A percentile compares a stretch with the other conserved stretches of the same genome.
Conservation (phyloP, 2,329 filamentous ascomycete species). For the Epichloe gansuensis region DNA sequence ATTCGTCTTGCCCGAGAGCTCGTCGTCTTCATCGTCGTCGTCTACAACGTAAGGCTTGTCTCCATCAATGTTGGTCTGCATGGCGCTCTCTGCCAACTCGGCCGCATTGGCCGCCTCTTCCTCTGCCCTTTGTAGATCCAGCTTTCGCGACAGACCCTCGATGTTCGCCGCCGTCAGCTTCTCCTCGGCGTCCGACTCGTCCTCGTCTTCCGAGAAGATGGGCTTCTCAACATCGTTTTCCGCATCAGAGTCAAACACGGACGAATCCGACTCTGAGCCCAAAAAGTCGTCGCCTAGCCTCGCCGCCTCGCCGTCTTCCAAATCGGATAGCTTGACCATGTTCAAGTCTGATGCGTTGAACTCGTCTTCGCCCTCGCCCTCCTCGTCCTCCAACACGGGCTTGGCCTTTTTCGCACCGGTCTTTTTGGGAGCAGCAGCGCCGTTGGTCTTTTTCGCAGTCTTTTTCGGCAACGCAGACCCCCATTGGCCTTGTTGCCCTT, state of each 20-base stretch:
- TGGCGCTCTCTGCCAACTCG: slow-evolving; percentile 70
- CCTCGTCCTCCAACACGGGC: slow-evolving; percentile 14
- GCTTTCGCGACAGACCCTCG: slow-evolving; percentile 72
- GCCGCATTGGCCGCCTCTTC: slow-evolving; percentile 75
- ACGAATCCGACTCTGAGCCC: slow-evolving; percentile 40
- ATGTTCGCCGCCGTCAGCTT: slow-evolving; percentile 93
- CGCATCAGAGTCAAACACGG: slow-evolving; percentile 60
- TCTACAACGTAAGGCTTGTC: slow-evolving; percentile 59
- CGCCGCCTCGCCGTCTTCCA: slow-evolving; percentile 27
- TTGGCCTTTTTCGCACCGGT: slow-evolving; percentile 20
- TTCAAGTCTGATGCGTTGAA: slow-evolving; percentile 36
- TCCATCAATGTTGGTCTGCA: slow-evolving; percentile 88
- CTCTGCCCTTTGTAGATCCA: slow-evolving; percentile 65
- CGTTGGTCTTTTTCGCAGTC: slow-evolving; percentile 14
- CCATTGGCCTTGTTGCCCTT: slow-evolving; percentile 11
- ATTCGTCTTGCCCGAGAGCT: slow-evolving; percentile 44
- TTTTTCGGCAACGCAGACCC: slow-evolving; percentile 10
- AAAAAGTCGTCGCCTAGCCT: slow-evolving; percentile 48
- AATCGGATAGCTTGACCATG: slow-evolving; percentile 24
- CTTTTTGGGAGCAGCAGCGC: slow-evolving; percentile 5
- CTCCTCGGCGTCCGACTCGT: slow-evolving; percentile 79
- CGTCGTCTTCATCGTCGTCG: slow-evolving; percentile 46
- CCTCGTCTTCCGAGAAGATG: slow-evolving; percentile 93
- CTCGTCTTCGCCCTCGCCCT: slow-evolving; percentile 30
- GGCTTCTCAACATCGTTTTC: slow-evolving; percentile 37